phyloP scores from a whole-genome alignment of 1,284 basidiomycete genomes.

The Ganoderma lingzhi region DNA sequence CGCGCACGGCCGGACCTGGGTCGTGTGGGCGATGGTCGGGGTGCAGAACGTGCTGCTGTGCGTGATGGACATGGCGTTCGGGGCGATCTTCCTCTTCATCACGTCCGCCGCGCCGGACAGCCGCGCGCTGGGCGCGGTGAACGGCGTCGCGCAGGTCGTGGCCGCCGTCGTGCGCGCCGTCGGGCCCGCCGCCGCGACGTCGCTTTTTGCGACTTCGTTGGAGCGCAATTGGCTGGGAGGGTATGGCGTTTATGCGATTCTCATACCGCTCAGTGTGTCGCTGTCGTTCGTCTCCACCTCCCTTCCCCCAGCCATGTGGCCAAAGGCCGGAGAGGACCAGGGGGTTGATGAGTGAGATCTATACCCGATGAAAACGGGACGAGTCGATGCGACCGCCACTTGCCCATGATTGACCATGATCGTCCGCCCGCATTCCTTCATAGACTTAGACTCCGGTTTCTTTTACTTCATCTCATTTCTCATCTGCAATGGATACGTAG shows the following conservation, averaged over 20 bases:
- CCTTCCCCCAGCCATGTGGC: conserved; percentile 36
- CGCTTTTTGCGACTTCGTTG: conserved; percentile 74
- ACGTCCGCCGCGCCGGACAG: conserved; percentile 65
- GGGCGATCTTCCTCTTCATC: conserved; percentile 55
- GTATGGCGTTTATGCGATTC: conserved; percentile 42
- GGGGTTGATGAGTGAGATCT: background rate
- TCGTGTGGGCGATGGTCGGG: conserved; percentile 43
- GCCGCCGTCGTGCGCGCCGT: conserved; percentile 66
- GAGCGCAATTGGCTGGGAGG: conserved; percentile 50
- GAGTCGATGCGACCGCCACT: background rate
- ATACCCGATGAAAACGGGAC: background rate
- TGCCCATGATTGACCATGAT: background rate
- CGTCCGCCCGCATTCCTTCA: background rate
- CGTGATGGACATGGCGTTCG: conserved; percentile 44
- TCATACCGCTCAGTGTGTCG: conserved; percentile 31
- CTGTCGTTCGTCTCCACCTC: conserved; percentile 30
- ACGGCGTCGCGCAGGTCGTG: conserved; percentile 57
- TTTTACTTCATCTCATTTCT: background rate
- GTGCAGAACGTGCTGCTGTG: conserved; percentile 42
- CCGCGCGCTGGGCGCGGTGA: conserved; percentile 78
- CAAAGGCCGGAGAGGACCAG: conserved; percentile 20
- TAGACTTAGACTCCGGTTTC: background rate
- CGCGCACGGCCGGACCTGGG: conserved; percentile 32
- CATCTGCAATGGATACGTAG: background rate
- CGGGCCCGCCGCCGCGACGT: conserved; percentile 74